Evolutionary conservation across 2,329 filamentous ascomycete species (phyloP).

Genomic region (Colletotrichum coccodes): DNA sequence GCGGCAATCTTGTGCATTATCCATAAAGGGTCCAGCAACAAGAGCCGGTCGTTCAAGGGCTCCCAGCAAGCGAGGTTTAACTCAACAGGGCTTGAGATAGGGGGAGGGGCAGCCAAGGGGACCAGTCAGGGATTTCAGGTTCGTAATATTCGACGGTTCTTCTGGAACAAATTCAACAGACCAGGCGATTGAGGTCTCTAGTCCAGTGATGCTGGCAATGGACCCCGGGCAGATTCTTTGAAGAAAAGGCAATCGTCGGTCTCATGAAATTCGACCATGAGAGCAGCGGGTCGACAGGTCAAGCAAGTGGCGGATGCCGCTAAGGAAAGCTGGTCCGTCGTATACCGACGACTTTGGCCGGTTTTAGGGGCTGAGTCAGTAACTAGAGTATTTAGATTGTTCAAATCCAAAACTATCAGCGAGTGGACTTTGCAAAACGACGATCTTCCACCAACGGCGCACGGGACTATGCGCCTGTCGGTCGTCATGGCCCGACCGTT

Average conservation of each 20-base stretch:
- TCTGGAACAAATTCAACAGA: slow-evolving; percentile 26
- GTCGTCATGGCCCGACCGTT: background rate
- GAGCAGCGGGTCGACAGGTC: slow-evolving; percentile 12
- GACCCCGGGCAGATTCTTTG: slow-evolving; percentile 22
- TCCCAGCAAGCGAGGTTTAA: slow-evolving; percentile 26
- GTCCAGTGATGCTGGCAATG: slow-evolving; percentile 19
- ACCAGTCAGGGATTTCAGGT: slow-evolving; percentile 8
- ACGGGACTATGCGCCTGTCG: slow-evolving; percentile 4
- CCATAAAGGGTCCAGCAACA: slow-evolving; percentile 28
- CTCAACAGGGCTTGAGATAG: slow-evolving; percentile 29
- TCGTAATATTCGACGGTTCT: slow-evolving; percentile 23
- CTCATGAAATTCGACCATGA: slow-evolving; percentile 14
- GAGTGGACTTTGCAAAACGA: slow-evolving; percentile 9
- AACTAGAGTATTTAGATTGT: slow-evolving; percentile 14
- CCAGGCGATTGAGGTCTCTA: background rate
- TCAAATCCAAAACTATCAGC: background rate
- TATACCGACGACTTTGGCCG: slow-evolving; percentile 4
- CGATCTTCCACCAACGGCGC: slow-evolving; percentile 18
- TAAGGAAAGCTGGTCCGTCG: slow-evolving; percentile 1
- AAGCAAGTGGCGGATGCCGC: slow-evolving; percentile 15
- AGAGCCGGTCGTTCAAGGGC: slow-evolving; percentile 21
- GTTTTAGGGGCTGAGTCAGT: slow-evolving; percentile 29
- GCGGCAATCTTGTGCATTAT: slow-evolving; percentile 27
- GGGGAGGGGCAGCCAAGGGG: slow-evolving; percentile 30
- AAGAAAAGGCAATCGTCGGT: slow-evolving; percentile 12